Evolutionary conservation across 1,284 basidiomycete species (phyloP), one percentile per base, ranked within the genome.

Genomic region (Ganoderma sinense): DNA sequence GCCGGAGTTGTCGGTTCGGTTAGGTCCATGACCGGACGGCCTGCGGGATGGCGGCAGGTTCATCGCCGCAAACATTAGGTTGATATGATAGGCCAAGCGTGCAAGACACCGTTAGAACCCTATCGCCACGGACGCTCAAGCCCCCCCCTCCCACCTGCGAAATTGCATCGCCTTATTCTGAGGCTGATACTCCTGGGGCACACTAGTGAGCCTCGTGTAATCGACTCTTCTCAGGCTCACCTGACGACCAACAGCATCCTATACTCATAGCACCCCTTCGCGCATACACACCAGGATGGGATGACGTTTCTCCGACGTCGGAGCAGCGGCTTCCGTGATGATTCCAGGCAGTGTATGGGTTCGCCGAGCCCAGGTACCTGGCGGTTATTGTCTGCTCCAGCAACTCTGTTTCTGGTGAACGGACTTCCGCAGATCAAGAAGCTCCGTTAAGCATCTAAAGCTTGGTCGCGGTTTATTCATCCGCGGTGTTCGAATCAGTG

Each of bases 301-400:
- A 33, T 63, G 33, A 59, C 41, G 59, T 36, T 59, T 40, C 62
- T 20, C 67, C 62, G 67, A 59, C 62, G 56, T 68, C 67, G 67
- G 62, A 64, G 23, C 67, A 39, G 45, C n/a, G 13, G 10, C 33
- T 18, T 51, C 53, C 67, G 67, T 59, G 62, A 59, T 45, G 62
- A 48, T 53, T 53, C 39, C 45, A 55, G 48, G 62, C 53, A 31
- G 31, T 64, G 43, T 26, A 29, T 26, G 53, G 33, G 26, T 67
- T 51, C 29, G 29, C 53, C 53, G 53, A 56, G 53, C 29, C 53
- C 53, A 18, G 16, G 53, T 18, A 18, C 23, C 14, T 14, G 53
- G 53, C 53, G 31, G 56, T 36, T 33, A 26, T 20, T 31, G 10
- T 58, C 33, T 36, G 31, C 51, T 18, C 16, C 2, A 20, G 6